These are phyloP conservation scores for Leptographium flavum DNA, from an alignment of 2,329 filamentous ascomycete genomes.

Conservation along the genomic window DNA sequence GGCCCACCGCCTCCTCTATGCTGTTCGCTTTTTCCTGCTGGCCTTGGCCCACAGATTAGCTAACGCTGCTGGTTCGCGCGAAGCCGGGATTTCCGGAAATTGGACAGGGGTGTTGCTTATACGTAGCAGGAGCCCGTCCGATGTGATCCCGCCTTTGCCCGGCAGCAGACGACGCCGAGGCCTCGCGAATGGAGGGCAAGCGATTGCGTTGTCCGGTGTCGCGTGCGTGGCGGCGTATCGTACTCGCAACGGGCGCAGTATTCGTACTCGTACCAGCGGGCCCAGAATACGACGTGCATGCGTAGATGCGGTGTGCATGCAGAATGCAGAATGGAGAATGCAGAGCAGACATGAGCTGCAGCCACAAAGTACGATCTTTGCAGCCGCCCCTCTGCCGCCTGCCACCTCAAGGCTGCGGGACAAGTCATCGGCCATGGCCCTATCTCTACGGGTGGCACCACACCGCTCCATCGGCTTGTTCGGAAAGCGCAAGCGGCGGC, in stretches of 20 bases:
- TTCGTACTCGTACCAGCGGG: not conserved
- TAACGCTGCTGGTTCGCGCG: not conserved
- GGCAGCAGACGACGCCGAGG: not conserved
- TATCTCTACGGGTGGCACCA: not conserved
- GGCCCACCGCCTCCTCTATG: not conserved
- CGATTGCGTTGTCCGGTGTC: not conserved
- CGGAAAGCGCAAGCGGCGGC: not conserved
- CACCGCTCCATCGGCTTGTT: not conserved
- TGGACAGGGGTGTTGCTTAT: not conserved
- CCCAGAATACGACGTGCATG: too few species aligned
- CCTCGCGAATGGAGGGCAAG: not conserved
- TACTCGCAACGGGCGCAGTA: not conserved
- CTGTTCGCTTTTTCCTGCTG: too few species aligned
- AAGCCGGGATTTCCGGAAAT: slow-evolving; percentile 5
- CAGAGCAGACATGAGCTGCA: too few species aligned
- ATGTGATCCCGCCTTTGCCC: slow-evolving; percentile 1
- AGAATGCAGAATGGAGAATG: too few species aligned
- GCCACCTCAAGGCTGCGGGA: not conserved
- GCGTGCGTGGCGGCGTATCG: not conserved
- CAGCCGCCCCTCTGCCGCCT: too few species aligned
- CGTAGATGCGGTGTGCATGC: too few species aligned
- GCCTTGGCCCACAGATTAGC: not conserved
- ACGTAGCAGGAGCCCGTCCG: not conserved
- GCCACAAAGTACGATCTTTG: too few species aligned
- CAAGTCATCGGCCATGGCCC: not conserved